Conservation (phyloP, 495 filamentous ascomycete genomes). For the Margaritispora aquatica region DNA sequence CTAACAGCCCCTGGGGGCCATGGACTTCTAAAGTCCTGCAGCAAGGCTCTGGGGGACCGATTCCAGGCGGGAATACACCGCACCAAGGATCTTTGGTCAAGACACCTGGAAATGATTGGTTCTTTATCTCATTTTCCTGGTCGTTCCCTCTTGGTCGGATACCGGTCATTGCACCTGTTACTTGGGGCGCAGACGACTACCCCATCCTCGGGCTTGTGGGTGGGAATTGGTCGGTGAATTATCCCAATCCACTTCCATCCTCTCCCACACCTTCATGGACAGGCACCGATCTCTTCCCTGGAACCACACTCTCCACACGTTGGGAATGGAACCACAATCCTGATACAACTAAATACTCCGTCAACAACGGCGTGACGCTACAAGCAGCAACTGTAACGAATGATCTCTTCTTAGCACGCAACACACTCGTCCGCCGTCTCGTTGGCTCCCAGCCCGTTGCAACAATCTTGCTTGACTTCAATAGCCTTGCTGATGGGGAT, state of each 20-base stretch:
- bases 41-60: conserved; percentile 33
- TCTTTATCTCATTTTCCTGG: conserved; percentile 52
- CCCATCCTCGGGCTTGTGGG: conserved; percentile 33
- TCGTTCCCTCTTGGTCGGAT: conserved; percentile 49
- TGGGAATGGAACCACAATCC: conserved; percentile 65
- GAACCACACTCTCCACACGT: conserved; percentile 28
- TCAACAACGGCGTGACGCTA: conserved; percentile 31
- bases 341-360: conserved; percentile 31
- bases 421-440: conserved; percentile 53
- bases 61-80: conserved; percentile 33
- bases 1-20: conserved; percentile 39
- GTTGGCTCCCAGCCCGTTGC: too few species aligned
- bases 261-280: conserved; percentile 17
- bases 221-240: conserved; percentile 38
- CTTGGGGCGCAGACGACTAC: conserved; percentile 44
- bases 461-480: too few species aligned
- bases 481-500: too few species aligned
- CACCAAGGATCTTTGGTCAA: conserved; percentile 54
- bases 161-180: conserved; percentile 49
- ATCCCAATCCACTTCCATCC: conserved; percentile 36
- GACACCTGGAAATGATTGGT: conserved; percentile 47
- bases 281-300: conserved; percentile 40
- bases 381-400: conserved; percentile 43
- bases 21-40: conserved; percentile 35
- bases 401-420: conserved; percentile 45